Evolutionary conservation across 495 filamentous ascomycete genomes (phyloP).

Genomic region (Amphirosellinia nigrospora): DNA sequence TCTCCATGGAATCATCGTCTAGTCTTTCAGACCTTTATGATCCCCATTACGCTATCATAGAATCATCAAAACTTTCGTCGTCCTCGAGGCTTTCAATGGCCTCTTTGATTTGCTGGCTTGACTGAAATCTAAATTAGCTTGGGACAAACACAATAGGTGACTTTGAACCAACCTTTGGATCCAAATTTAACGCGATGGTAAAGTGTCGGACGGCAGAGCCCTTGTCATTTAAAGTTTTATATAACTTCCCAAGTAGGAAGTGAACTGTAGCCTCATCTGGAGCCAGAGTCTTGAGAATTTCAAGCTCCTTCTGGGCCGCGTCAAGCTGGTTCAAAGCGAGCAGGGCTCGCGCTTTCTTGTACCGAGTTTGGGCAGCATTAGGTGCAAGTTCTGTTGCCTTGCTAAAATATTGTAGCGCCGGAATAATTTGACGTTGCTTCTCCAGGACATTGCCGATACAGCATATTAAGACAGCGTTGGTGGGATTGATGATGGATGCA

Average conservation of each 20-base stretch:
- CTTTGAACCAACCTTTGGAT: conserved; percentile 76
- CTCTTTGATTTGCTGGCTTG: conserved; percentile 88
- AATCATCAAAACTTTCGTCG: conserved; percentile 78
- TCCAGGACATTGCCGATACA: conserved; percentile 90
- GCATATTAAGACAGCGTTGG: conserved; percentile 86
- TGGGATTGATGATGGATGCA: conserved; percentile 86
- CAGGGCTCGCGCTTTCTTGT: conserved; percentile 88
- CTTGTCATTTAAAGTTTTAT: conserved; percentile 81
- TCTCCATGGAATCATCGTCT: conserved; percentile 11
- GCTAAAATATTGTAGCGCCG: conserved; percentile 79
- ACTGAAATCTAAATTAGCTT: conserved; percentile 59
- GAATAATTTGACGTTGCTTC: conserved; percentile 77
- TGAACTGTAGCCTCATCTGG: conserved; percentile 96
- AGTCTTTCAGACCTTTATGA: conserved; percentile 23
- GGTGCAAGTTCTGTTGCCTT: conserved; percentile 84
- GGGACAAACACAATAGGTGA: not conserved
- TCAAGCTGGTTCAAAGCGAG: conserved; percentile 75
- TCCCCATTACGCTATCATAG: conserved; percentile 53
- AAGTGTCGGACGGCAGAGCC: conserved; percentile 85
- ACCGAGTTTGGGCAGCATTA: conserved; percentile 77
- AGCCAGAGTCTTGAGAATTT: conserved; percentile 83
- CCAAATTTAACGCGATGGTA: conserved; percentile 90
- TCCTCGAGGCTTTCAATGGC: conserved; percentile 90
- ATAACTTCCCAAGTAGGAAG: conserved; percentile 85
- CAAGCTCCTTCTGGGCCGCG: conserved; percentile 76